Percentiles rank a stretch among this genome's conserved stretches.
Conservation (phyloP, 352 stramenopile genomes). For the Aphanomyces invadans region DNA sequence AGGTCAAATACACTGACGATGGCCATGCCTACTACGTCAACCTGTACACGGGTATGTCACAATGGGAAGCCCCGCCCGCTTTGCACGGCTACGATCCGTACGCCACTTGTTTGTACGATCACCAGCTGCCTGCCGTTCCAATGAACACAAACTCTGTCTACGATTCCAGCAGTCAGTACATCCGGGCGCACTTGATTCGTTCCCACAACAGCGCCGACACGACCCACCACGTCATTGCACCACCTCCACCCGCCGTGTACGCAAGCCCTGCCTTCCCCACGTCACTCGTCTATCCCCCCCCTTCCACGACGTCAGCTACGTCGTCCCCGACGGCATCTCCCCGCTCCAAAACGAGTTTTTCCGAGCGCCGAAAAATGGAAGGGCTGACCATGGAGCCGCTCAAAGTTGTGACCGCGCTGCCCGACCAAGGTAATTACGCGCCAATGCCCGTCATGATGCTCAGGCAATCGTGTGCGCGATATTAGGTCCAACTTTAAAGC, state of each 20-base stretch:
- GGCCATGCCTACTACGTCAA: constrained; percentile 79
- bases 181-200: constrained; percentile 8
- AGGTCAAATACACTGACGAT: constrained; percentile 61
- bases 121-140: not conserved
- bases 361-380: constrained; percentile 15
- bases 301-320: not conserved
- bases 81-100: constrained; percentile 17
- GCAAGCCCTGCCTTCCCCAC: not conserved
- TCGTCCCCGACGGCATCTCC: constrained; percentile 12
- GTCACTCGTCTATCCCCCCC: not conserved
- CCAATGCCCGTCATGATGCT: not conserved
- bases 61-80: constrained; percentile 62
- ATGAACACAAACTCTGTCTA: too few species aligned
- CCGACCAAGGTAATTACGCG: not conserved
- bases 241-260: not conserved
- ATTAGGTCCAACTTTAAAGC: not conserved
- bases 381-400: constrained; percentile 6
- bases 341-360: constrained; percentile 20
- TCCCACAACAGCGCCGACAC: not conserved
- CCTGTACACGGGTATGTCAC: constrained; percentile 49
- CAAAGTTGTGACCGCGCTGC: constrained; percentile 13
- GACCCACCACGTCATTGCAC: not conserved
- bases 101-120: not conserved
- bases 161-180: constrained; percentile 20
- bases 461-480: not conserved